These are phyloP conservation scores for Leccinum arenicola DNA, from an alignment of 768 basidiomycete genomes.

Conservation along the genomic window DNA sequence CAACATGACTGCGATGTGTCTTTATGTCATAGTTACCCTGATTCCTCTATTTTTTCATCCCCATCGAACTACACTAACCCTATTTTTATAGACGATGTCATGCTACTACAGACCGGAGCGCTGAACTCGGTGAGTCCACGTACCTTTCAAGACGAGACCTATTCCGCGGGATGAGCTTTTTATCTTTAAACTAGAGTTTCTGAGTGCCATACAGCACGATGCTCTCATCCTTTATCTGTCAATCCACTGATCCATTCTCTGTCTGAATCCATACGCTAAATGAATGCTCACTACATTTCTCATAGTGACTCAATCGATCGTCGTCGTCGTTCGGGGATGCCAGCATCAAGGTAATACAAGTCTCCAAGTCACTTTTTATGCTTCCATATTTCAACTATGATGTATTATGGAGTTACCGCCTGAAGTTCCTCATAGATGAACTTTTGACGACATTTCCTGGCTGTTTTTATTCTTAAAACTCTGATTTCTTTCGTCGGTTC, in stretches of 20 bases:
- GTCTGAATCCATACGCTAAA: not conserved
- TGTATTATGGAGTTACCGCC: constrained; percentile 82
- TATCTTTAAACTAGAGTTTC: constrained; percentile 91
- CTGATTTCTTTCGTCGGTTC: constrained; percentile 41
- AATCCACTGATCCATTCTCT: constrained; percentile 54
- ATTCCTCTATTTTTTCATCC: constrained; percentile 41
- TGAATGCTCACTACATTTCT: constrained; percentile 3
- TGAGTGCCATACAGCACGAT: constrained; percentile 69
- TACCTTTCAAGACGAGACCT: constrained; percentile 4
- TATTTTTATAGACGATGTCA: not conserved
- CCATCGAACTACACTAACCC: constrained; percentile 7
- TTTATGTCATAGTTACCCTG: constrained; percentile 93
- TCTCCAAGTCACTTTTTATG: not conserved
- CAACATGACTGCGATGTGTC: constrained; percentile 48
- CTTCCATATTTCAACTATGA: constrained; percentile 1
- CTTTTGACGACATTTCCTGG: constrained; percentile 72
- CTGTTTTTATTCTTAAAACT: constrained; percentile 62
- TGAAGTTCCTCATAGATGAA: constrained; percentile 44
- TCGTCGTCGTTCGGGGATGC: not conserved
- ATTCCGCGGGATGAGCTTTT: constrained; percentile 49
- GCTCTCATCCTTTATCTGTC: constrained; percentile 59
- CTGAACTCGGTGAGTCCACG: constrained; percentile 6
- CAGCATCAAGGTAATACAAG: constrained; percentile 1
- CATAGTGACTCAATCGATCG: not conserved
- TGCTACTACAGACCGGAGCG: not conserved